Percentiles rank a stretch among this genome's conserved stretches.
phyloP scores from a whole-genome alignment of 2,329 filamentous ascomycete species.

The Fusarium papillatum region DNA sequence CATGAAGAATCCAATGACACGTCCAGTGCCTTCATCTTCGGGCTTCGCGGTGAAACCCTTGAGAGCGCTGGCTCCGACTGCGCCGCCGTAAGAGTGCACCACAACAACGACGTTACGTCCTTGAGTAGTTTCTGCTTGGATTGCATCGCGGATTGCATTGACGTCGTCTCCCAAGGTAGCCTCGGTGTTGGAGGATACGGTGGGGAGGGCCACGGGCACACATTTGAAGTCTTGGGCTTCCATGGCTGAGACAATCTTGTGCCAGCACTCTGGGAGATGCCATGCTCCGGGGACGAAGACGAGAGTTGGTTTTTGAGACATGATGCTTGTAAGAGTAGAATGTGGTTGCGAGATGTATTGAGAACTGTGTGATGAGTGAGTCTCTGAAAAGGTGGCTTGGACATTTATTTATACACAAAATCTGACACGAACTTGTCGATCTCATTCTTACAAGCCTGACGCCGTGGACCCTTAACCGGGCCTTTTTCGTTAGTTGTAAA shows the following conservation, averaged over 20 bases:
- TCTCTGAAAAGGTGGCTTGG: not conserved
- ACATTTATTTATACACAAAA: not conserved
- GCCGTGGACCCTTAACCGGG: not conserved
- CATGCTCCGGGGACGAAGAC: slow-evolving; percentile 63
- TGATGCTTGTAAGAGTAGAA: slow-evolving; percentile 1
- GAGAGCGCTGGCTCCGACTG: slow-evolving; percentile 60
- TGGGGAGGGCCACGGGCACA: slow-evolving; percentile 54
- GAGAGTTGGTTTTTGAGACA: slow-evolving; percentile 48
- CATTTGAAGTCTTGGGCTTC: slow-evolving; percentile 49
- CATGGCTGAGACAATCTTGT: slow-evolving; percentile 51
- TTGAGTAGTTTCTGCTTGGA: slow-evolving; percentile 50
- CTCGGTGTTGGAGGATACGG: slow-evolving; percentile 48
- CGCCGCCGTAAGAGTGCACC: slow-evolving; percentile 63
- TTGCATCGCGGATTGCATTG: slow-evolving; percentile 52
- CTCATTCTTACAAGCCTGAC: not conserved
- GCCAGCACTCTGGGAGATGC: slow-evolving; percentile 57
- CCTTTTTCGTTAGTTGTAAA: not conserved
- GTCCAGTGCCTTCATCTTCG: slow-evolving; percentile 39
- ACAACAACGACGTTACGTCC: slow-evolving; percentile 61
- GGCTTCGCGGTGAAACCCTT: slow-evolving; percentile 52
- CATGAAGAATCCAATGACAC: slow-evolving; percentile 58
- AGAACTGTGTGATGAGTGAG: not conserved
- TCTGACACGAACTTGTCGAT: not conserved
- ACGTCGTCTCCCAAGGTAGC: slow-evolving; percentile 59
- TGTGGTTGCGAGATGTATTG: not conserved